A percentile compares a stretch with the other conserved stretches of the same genome.
These are phyloP conservation scores for Candida qinlingensis DNA, from an alignment of 805 yeast species.

Conservation along the genomic window DNA sequence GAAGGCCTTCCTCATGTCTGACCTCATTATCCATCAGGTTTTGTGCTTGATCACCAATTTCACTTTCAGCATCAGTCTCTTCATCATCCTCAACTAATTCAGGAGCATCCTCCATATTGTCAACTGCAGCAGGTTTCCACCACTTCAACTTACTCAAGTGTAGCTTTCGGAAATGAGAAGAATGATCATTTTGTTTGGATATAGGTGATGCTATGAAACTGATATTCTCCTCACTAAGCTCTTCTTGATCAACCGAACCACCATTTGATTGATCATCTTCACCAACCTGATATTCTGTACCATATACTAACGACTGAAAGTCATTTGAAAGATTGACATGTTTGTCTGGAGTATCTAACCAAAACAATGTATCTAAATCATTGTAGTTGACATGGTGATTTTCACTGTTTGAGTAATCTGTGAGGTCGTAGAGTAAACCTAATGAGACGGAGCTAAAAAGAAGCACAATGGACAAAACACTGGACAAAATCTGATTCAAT, in stretches of 20 bases:
- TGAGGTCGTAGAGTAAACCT: constrained; percentile 1
- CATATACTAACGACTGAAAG: constrained; percentile 1
- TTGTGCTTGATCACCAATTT: not conserved
- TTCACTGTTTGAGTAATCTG: not conserved
- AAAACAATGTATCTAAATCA: constrained; percentile 5
- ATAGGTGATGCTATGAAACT: not conserved
- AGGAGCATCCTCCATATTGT: not conserved
- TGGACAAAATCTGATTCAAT: not conserved
- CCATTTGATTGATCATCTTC: not conserved
- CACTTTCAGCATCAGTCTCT: not conserved
- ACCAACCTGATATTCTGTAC: not conserved
- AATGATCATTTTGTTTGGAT: too few species aligned
- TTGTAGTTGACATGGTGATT: not conserved
- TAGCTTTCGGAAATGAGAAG: not conserved
- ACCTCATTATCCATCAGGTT: not conserved
- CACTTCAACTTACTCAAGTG: constrained; percentile 1
- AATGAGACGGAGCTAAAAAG: constrained; percentile 1
- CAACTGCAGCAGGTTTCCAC: constrained; percentile 5
- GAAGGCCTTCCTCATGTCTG: not conserved
- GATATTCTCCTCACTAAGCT: not conserved
- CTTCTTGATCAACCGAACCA: not conserved
- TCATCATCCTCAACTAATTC: constrained; percentile 2
- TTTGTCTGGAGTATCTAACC: not conserved
- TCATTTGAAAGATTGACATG: constrained; percentile 3
- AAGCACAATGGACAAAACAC: not conserved